A percentile compares a stretch with the other conserved stretches of the same genome.
Conservation (phyloP, 2,329 filamentous ascomycete genomes). For the Talaromyces piceae region DNA sequence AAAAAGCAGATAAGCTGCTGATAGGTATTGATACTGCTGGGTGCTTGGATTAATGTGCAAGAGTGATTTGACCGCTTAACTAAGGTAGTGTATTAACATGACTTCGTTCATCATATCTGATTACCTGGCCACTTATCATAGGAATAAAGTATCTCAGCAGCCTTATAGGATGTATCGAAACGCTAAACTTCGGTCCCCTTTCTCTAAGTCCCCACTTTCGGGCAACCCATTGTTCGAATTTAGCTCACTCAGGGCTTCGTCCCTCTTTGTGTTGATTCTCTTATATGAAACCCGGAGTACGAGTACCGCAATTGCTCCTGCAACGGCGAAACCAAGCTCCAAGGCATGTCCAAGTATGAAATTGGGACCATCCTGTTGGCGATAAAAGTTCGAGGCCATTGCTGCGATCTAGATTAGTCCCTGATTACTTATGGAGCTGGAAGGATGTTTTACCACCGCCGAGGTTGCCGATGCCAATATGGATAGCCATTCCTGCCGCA, state of each 20-base stretch:
- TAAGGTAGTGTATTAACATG: too few relatives aligned
- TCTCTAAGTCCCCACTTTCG: neutral
- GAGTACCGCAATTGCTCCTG: conserved; percentile 40
- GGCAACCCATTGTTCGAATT: neutral
- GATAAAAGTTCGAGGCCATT: conserved; percentile 67
- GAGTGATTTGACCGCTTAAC: too few relatives aligned
- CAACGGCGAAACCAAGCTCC: conserved; percentile 44
- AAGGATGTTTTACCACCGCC: conserved; percentile 23
- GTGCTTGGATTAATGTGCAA: too few relatives aligned
- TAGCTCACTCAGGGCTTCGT: neutral
- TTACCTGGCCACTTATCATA: neutral
- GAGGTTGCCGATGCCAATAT: conserved; percentile 54
- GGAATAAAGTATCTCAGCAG: neutral
- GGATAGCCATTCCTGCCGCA: conserved; percentile 56
- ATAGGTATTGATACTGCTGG: too few relatives aligned
- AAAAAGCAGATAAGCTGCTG: too few relatives aligned
- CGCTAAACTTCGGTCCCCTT: neutral
- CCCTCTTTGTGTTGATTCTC: conserved; percentile 42
- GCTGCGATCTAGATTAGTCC: conserved; percentile 29
- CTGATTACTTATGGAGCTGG: too few relatives aligned
- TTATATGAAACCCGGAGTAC: conserved; percentile 46
- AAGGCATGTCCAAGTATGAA: conserved; percentile 47
- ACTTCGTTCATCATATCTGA: too few relatives aligned
- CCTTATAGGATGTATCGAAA: neutral
- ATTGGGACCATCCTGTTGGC: conserved; percentile 41